Evolutionary conservation across 78 protist genomes (phyloP), one percentile per base, ranked within the genome.

Genomic region (Creolimax fragrantissima): DNA sequence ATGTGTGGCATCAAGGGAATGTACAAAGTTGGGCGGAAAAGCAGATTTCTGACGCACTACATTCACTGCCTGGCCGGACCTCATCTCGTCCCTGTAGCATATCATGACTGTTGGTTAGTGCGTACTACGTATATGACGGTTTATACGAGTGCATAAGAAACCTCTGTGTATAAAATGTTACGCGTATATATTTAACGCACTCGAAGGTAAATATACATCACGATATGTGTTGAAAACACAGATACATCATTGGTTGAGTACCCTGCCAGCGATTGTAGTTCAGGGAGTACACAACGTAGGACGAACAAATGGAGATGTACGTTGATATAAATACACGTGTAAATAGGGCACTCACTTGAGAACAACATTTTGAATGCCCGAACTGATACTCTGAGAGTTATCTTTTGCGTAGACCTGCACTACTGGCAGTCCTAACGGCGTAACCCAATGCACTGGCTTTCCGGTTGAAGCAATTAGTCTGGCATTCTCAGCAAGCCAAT

Each of bases 21-120:
- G 99, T 83, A 98, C 93, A 88, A 90, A 97, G 92, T 98, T 98
- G 2, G 99, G 99, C 36, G 99, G 98, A 45, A 98, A 97, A 3
- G 98, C 99, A 5, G 97, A 43, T 17, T 39, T 2, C 84, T 97
- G 98, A 35, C 74, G 41, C 3, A 3, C 5, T 32, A 35, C 92
- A 2, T 4, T 2, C 11, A 32, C 5, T 83, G 35, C 42, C 3
- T 3, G 2, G 35, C 3, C 37, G 5, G 35, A 1, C 41, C 2
- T 42, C 37, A 2, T 2, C 36, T 17, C 74, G 11, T 17, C 39
- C 85, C 89, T 44, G 85, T 36, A 4, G 42, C 35, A 35, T 89
- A 85, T 4, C 3, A 35, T 35, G 86, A 45, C 88, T 42, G 88
- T 4, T 88, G 3, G 35, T 44, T 6, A 35, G 81, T 42, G 45